Conservation (phyloP, 1,284 basidiomycete genomes). For the Ustanciosporium gigantosporum region DNA sequence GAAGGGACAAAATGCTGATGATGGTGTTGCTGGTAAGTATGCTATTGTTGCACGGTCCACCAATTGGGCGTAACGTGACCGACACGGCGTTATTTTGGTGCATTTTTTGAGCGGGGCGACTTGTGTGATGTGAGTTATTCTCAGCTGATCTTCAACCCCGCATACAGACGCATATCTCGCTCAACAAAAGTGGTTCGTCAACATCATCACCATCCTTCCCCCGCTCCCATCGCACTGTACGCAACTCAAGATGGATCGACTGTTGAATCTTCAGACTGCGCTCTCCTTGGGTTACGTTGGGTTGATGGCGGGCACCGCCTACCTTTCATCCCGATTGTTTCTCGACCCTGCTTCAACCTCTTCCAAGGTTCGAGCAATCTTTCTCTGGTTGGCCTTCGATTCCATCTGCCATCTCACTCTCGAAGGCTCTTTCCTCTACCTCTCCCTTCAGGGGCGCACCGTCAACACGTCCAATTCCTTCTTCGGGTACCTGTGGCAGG, state of each 20-base stretch:
- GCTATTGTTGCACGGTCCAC: too few species aligned
- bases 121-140: too few species aligned
- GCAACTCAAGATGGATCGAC: constrained; percentile 32
- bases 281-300: constrained; percentile 41
- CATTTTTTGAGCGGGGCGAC: too few species aligned
- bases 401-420: constrained; percentile 47
- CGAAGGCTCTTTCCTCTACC: constrained; percentile 53
- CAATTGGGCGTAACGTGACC: too few species aligned
- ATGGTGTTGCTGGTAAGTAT: too few species aligned
- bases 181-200: too few species aligned
- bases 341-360: constrained; percentile 2
- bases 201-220: too few species aligned
- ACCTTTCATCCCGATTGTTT: constrained; percentile 10
- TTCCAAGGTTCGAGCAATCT: constrained; percentile 27
- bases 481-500: constrained; percentile 51
- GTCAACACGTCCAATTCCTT: constrained; percentile 39
- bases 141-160: too few species aligned
- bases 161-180: too few species aligned
- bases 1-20: too few species aligned
- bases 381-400: constrained; percentile 56
- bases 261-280: constrained; percentile 32
- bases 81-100: too few species aligned
- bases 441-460: constrained; percentile 34
- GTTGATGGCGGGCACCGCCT: constrained; percentile 16
- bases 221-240: too few species aligned